Percentiles rank a stretch among this genome's conserved stretches.
These are phyloP conservation scores for Coniosporium tulheliwenetii DNA, from an alignment of 2,329 filamentous ascomycete genomes.

Conservation along the genomic window DNA sequence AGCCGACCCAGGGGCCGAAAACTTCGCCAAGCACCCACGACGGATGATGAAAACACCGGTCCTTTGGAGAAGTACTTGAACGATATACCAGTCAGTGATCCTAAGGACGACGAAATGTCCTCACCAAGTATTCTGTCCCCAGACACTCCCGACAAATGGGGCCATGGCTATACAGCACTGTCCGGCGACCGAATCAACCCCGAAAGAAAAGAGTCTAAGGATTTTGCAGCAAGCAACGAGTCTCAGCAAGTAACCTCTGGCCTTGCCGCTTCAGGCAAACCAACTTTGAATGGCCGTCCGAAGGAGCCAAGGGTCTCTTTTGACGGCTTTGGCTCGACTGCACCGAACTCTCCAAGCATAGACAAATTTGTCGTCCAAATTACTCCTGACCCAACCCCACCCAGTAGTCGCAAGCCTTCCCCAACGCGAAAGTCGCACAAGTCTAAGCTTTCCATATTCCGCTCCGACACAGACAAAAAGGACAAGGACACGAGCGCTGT, in stretches of 20 bases:
- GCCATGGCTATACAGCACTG: conserved; percentile 10
- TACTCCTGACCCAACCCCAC: conserved; percentile 19
- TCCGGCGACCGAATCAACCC: not conserved
- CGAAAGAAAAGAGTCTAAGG: too few relatives aligned
- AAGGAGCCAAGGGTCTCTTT: conserved; percentile 21
- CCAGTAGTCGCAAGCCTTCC: conserved; percentile 16
- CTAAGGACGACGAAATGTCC: conserved; percentile 16
- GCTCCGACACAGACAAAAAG: conserved; percentile 19
- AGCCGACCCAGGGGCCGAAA: conserved; percentile 41
- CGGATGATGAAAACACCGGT: conserved; percentile 26
- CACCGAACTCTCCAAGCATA: conserved; percentile 19
- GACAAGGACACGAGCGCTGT: conserved; percentile 12
- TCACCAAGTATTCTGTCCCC: conserved; percentile 24
- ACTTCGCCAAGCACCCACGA: conserved; percentile 26
- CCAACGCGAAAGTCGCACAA: conserved; percentile 18
- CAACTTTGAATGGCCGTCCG: too few relatives aligned
- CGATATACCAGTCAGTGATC: conserved; percentile 25
- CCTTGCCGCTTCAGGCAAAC: too few relatives aligned
- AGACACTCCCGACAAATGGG: conserved; percentile 26
- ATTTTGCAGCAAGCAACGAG: too few relatives aligned
- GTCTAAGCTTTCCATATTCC: conserved; percentile 24
- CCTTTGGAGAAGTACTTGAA: conserved; percentile 30
- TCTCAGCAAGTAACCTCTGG: too few relatives aligned
- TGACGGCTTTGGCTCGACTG: conserved; percentile 20
- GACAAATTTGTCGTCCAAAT: conserved; percentile 16